A percentile compares a stretch with the other conserved stretches of the same genome.
These are phyloP conservation scores for Kuraishia piskuri DNA, from an alignment of 805 yeast genomes.

Conservation along the genomic window DNA sequence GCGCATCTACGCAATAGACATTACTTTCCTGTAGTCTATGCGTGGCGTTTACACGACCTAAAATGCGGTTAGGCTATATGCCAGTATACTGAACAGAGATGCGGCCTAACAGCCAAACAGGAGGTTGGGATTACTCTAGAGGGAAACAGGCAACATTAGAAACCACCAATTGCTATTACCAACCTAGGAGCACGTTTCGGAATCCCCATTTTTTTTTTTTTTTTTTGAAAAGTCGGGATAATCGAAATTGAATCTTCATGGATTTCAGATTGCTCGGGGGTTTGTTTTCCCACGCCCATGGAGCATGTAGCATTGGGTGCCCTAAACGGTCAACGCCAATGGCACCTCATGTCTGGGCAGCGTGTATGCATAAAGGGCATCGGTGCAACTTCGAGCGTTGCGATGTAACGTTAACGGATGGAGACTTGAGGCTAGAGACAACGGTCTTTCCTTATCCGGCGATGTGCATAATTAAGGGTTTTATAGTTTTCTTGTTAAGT, in stretches of 20 bases:
- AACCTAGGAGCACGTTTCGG: not conserved
- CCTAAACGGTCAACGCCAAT: not conserved
- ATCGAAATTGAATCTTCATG: not conserved
- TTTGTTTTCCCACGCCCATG: no score
- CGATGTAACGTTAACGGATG: not conserved
- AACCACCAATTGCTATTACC: not conserved
- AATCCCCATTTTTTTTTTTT: not conserved
- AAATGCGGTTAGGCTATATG: not conserved
- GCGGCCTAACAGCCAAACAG: not conserved
- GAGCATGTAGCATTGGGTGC: not conserved
- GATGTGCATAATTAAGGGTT: not conserved
- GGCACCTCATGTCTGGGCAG: not conserved
- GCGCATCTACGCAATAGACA: no score
- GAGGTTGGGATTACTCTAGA: not conserved
- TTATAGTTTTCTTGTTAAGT: no score
- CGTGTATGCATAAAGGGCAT: not conserved
- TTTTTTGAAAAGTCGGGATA: no score
- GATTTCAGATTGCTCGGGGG: not conserved
- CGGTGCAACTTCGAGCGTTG: not conserved
- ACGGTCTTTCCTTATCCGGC: not conserved
- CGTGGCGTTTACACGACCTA: not conserved
- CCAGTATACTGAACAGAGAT: not conserved
- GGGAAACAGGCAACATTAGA: not conserved
- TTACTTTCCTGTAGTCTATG: not conserved
- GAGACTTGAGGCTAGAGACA: no score